phyloP scores from a whole-genome alignment of 2,329 filamentous ascomycete species.

The Claviceps humidiphila region DNA sequence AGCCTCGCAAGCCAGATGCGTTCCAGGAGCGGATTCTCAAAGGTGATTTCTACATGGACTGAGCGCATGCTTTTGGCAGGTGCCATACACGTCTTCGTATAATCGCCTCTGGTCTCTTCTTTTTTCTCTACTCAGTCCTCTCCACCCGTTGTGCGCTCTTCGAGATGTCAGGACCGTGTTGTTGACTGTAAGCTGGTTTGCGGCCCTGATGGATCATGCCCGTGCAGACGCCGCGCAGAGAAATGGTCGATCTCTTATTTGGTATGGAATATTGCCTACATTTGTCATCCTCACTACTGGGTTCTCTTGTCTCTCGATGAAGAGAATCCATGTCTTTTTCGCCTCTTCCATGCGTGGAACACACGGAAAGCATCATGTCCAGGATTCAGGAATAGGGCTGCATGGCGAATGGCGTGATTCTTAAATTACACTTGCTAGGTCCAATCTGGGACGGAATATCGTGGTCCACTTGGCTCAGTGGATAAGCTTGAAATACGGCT shows the following conservation, averaged over 20 bases:
- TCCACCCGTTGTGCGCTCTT: no score
- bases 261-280: neutral
- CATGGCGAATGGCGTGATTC: neutral
- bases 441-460: no score
- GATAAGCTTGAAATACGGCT: no score
- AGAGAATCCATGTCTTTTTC: neutral
- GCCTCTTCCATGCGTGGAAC: neutral
- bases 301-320: neutral
- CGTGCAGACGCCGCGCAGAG: neutral
- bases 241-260: neutral
- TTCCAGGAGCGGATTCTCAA: constrained; percentile 96
- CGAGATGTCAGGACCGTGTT: no score
- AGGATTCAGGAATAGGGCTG: neutral
- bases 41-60: constrained; percentile 98
- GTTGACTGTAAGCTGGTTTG: no score
- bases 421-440: no score
- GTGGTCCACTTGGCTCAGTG: no score
- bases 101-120: neutral
- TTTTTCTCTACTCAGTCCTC: neutral
- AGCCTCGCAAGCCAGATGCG: constrained; percentile 67
- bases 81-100: no score
- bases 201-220: neutral
- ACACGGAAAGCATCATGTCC: neutral
- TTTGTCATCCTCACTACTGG: neutral
- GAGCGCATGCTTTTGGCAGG: constrained; percentile 9